These are phyloP conservation scores for Colletotrichum abscissum DNA, from an alignment of 2,329 filamentous ascomycete species.

Conservation along the genomic window DNA sequence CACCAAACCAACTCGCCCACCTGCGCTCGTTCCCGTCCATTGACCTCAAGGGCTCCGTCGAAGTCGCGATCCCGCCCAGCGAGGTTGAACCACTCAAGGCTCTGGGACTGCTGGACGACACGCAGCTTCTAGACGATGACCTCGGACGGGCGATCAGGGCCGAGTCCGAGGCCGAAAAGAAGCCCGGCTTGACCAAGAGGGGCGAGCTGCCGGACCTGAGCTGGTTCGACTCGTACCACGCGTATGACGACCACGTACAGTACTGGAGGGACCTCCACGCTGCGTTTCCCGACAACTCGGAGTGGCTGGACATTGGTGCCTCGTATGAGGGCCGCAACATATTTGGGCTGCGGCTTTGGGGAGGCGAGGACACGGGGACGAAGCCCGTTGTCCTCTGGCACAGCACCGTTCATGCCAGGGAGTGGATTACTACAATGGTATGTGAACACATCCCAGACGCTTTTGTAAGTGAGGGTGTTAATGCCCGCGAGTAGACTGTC, in stretches of 20 bases:
- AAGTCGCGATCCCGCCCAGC: conserved; percentile 46
- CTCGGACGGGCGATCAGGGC: conserved; percentile 42
- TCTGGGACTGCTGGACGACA: conserved; percentile 38
- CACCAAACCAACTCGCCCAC: conserved; percentile 34
- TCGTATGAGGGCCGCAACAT: conserved; percentile 63
- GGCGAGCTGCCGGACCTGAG: conserved; percentile 48
- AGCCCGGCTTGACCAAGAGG: conserved; percentile 32
- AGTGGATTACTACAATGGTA: conserved; percentile 67
- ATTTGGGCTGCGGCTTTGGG: conserved; percentile 66
- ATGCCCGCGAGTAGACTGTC: conserved; percentile 39
- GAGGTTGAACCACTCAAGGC: conserved; percentile 42
- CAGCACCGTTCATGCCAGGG: conserved; percentile 63
- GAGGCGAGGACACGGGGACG: conserved; percentile 48
- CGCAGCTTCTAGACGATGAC: conserved; percentile 41
- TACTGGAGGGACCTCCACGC: conserved; percentile 60
- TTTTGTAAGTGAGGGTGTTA: background rate
- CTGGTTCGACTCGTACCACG: conserved; percentile 66
- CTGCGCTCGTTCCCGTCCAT: conserved; percentile 39
- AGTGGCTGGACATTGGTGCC: conserved; percentile 56
- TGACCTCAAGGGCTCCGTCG: conserved; percentile 42
- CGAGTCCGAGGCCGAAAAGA: conserved; percentile 41
- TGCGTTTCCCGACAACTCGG: conserved; percentile 56
- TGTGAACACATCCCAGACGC: conserved; percentile 48
- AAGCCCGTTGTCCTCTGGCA: conserved; percentile 62
- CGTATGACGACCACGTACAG: conserved; percentile 61